Evolutionary conservation across 2,329 filamentous ascomycete species (phyloP).

Genomic region (Arthrobotrys entomopaga): DNA sequence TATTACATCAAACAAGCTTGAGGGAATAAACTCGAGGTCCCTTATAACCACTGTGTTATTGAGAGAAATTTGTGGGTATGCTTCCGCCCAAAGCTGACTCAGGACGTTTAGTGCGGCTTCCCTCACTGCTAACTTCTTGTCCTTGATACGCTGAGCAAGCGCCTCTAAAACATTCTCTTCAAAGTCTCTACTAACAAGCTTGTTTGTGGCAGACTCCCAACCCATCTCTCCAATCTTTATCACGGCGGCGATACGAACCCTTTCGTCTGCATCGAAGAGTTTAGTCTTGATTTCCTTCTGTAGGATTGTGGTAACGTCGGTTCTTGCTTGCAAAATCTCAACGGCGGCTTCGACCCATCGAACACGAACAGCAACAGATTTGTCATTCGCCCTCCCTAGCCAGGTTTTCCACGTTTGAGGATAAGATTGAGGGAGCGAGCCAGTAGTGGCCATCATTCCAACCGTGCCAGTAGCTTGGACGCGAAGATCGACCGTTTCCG

Average conservation of each 20-base stretch:
- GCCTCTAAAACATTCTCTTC: conserved; percentile 72
- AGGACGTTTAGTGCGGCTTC: conserved; percentile 86
- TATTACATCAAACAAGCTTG: conserved; percentile 83
- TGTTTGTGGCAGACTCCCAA: conserved; percentile 81
- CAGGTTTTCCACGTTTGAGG: conserved; percentile 59
- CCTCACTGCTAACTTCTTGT: conserved; percentile 82
- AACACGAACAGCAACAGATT: conserved; percentile 80
- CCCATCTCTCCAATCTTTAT: conserved; percentile 82
- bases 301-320: conserved; percentile 72
- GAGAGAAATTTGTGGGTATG: conserved; percentile 82
- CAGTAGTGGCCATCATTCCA: conserved; percentile 75
- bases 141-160: conserved; percentile 86
- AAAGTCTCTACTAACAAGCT: conserved; percentile 70
- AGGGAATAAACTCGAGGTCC: conserved; percentile 83
- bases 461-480: conserved; percentile 91
- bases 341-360: conserved; percentile 87
- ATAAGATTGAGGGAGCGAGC: conserved; percentile 56
- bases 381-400: conserved; percentile 85
- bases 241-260: conserved; percentile 88
- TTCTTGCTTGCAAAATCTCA: conserved; percentile 84
- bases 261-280: conserved; percentile 88
- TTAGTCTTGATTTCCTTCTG: conserved; percentile 76
- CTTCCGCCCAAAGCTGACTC: conserved; percentile 91
- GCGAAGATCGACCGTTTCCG: conserved; percentile 87
- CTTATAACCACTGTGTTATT: conserved; percentile 79